phyloP scores from a whole-genome alignment of 2,329 filamentous ascomycete species.

The Trichophyton verrucosum region DNA sequence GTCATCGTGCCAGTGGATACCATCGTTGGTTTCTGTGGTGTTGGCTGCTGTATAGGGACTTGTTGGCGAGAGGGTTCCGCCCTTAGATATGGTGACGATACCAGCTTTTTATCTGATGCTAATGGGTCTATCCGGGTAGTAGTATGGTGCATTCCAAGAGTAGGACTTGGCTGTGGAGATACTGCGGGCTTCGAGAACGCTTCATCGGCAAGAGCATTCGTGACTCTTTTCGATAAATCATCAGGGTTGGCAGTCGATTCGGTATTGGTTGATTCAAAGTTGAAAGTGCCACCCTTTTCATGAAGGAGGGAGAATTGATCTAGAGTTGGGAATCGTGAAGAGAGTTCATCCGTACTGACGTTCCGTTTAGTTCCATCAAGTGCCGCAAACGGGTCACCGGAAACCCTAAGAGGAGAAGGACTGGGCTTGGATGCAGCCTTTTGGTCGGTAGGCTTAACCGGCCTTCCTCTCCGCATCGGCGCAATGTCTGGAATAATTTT shows the following conservation, averaged over 20 bases:
- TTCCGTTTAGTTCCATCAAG: conserved; percentile 56
- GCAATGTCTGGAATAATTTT: conserved; percentile 74
- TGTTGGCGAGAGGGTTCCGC: conserved; percentile 20
- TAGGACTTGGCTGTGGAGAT: conserved; percentile 21
- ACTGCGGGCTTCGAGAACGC: conserved; percentile 51
- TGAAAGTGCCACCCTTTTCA: conserved; percentile 70
- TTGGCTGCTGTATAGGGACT: conserved; percentile 27
- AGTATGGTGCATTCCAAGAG: conserved; percentile 18
- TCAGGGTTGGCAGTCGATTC: conserved; percentile 35
- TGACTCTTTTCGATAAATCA: conserved; percentile 53
- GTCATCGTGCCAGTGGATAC: conserved; percentile 76
- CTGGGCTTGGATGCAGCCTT: conserved; percentile 43
- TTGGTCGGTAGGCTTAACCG: conserved; percentile 42
- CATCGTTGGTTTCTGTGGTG: conserved; percentile 42
- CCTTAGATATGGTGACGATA: conserved; percentile 17
- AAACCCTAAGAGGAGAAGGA: conserved; percentile 56
- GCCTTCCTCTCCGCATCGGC: conserved; percentile 82
- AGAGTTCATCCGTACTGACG: conserved; percentile 60
- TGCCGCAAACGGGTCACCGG: conserved; percentile 78
- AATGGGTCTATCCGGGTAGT: conserved; percentile 10
- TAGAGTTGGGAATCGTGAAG: conserved; percentile 73
- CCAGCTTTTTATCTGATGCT: conserved; percentile 15
- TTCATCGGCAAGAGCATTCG: conserved; percentile 69
- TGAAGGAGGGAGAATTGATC: conserved; percentile 88
- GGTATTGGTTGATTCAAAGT: conserved; percentile 54